Evolutionary conservation across 495 filamentous ascomycete genomes (phyloP), one percentile per base, ranked within the genome.

Genomic region (Aspergillus incahuasiensis): DNA sequence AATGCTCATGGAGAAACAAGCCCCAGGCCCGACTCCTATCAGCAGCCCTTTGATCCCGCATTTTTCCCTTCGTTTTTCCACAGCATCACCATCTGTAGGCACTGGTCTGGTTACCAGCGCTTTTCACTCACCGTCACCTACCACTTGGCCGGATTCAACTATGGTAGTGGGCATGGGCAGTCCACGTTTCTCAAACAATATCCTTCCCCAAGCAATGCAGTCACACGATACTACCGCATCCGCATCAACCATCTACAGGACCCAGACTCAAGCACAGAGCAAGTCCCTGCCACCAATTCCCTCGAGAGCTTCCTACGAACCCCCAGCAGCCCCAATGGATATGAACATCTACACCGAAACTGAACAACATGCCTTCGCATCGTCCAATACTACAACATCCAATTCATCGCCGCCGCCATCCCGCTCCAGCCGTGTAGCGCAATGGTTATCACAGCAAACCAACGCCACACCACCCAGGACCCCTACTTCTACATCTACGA

Each of bases 21-120:
- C 60, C 61, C 56, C 61, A 19, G 12, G 12, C 32, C 32, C 32
- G 6, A 35, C 5, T 9, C 32, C 32, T 35, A 32, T 57, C 22
- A 42, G 60, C 7, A 70, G 64, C 51, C 56, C 68, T 54, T 49
- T 75, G 25, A 67, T 75, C 39, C 75, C 75, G 7, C 75, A 78
- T 59, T 78, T 78, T 60, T 74, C 71, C 6, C 56, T 53, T 18
- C 56, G 56, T 39, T 16, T 32, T 34, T 71, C 54, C 51, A 43
- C 35, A 20, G 20, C 39, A 28, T 72, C 25, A 4, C 25, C 25
- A 8, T 28, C 54, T 53, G 28, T 39, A 58, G 59, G 53, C 39
- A 54, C 52, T 56, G 42, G 59, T 13, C 43, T 60, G 28, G 46
- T 54, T 21, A 34, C 56, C 16, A 60, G 49, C 15, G 5, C 54